A percentile compares a stretch with the other conserved stretches of the same genome.
These are phyloP conservation scores for Diaporthe vexans DNA, from an alignment of 2,329 filamentous ascomycete species.

Conservation along the genomic window DNA sequence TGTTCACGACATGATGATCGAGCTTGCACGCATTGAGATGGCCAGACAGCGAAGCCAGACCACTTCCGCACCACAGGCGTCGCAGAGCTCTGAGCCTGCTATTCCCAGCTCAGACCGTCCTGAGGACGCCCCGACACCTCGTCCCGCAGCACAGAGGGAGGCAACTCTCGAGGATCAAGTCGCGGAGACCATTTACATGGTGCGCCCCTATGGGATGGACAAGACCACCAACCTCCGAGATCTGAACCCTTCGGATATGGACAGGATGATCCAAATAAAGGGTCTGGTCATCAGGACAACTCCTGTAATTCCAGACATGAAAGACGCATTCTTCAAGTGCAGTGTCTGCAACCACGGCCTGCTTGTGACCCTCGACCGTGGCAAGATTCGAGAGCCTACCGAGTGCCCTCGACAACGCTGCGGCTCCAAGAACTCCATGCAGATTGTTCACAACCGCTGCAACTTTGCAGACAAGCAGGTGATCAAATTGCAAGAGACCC, in stretches of 20 bases:
- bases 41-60: constrained; percentile 75
- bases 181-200: constrained; percentile 83
- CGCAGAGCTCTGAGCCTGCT: constrained; percentile 80
- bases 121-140: constrained; percentile 63
- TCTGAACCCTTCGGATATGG: constrained; percentile 94
- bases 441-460: constrained; percentile 96
- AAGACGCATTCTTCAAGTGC: constrained; percentile 97
- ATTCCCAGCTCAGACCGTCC: constrained; percentile 84
- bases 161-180: constrained; percentile 84
- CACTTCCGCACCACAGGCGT: constrained; percentile 63
- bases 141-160: constrained; percentile 60
- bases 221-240: constrained; percentile 91
- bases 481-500: constrained; percentile 98
- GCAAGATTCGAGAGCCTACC: constrained; percentile 95
- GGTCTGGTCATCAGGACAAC: constrained; percentile 96
- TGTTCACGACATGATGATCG: constrained; percentile 93
- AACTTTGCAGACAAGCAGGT: constrained; percentile 97
- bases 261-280: constrained; percentile 95
- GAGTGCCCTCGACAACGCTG: constrained; percentile 88
- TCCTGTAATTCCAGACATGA: constrained; percentile 98
- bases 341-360: constrained; percentile 93
- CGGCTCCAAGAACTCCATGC: constrained; percentile 92
- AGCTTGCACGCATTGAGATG: constrained; percentile 86
- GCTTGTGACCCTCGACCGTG: constrained; percentile 91
- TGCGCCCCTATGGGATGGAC: constrained; percentile 91